phyloP scores from a whole-genome alignment of 2,329 filamentous ascomycete species.

The Fusarium transvaalense region DNA sequence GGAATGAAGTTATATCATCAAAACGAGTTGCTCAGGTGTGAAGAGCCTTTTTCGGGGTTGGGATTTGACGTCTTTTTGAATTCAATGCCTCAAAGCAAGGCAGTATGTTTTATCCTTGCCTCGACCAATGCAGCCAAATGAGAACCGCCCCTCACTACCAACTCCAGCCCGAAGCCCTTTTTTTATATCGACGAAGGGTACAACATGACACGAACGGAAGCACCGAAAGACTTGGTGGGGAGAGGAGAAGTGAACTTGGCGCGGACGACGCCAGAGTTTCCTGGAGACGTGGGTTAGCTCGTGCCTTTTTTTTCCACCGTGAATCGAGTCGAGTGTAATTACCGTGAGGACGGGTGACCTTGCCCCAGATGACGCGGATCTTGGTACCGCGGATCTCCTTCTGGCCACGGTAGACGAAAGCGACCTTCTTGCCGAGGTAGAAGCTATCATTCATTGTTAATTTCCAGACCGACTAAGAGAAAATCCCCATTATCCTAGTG shows the following conservation, averaged over 20 bases:
- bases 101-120: conserved; percentile 68
- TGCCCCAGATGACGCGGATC: conserved; percentile 99
- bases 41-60: conserved; percentile 48
- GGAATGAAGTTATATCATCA: conserved; percentile 40
- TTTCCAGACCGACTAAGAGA: conserved; percentile 21
- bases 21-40: conserved; percentile 43
- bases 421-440: conserved; percentile 99
- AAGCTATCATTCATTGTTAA: conserved; percentile 67
- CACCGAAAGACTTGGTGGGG: conserved; percentile 95
- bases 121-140: conserved; percentile 70
- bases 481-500: background rate
- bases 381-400: conserved; percentile 97
- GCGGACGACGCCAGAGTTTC: conserved; percentile 98
- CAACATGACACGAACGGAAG: conserved; percentile 95
- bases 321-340: conserved; percentile 54
- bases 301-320: background rate
- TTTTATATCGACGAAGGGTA: conserved; percentile 99
- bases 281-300: conserved; percentile 58
- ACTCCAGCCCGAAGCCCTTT: conserved; percentile 67
- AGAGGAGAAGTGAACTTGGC: conserved; percentile 98
- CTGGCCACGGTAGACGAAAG: conserved; percentile 97
- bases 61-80: conserved; percentile 63
- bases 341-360: conserved; percentile 96
- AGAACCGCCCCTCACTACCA: conserved; percentile 72
- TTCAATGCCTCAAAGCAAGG: conserved; percentile 68